phyloP scores from a whole-genome alignment of 2,329 filamentous ascomycete genomes.

The Aspergillus uvarum region DNA sequence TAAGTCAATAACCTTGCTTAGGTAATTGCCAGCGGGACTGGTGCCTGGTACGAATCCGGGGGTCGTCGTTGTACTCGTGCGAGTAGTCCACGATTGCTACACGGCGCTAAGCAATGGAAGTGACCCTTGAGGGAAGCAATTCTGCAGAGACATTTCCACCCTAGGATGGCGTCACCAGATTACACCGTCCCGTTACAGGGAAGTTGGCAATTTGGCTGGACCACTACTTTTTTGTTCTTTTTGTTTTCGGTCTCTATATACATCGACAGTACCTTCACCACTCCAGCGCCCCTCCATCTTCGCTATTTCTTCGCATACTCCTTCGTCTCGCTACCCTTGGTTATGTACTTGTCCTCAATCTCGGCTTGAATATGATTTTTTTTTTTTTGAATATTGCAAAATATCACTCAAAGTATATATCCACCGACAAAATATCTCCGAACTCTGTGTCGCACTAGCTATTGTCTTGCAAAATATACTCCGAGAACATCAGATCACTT shows the following conservation, averaged over 20 bases:
- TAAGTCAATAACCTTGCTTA: conserved; percentile 40
- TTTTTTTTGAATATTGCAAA: too few relatives aligned
- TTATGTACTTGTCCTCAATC: too few relatives aligned
- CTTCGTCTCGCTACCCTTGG: too few relatives aligned
- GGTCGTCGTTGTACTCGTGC: conserved; percentile 55
- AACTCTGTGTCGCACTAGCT: too few relatives aligned
- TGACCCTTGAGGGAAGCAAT: conserved; percentile 59
- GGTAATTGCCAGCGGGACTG: conserved; percentile 38
- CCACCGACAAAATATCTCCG: too few relatives aligned
- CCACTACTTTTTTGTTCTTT: conserved; percentile 37
- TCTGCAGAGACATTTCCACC: conserved; percentile 57
- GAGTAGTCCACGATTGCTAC: conserved; percentile 57
- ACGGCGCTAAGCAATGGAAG: conserved; percentile 54
- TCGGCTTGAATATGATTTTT: too few relatives aligned
- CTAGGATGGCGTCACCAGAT: conserved; percentile 56
- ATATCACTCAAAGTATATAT: too few relatives aligned
- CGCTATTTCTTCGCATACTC: too few relatives aligned
- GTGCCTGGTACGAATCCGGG: conserved; percentile 58
- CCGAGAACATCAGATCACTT: too few relatives aligned
- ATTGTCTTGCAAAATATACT: too few relatives aligned
- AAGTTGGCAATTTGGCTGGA: conserved; percentile 36
- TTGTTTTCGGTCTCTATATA: conserved; percentile 25
- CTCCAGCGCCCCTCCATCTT: too few relatives aligned
- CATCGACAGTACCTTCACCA: too few relatives aligned
- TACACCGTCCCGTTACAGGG: conserved; percentile 48